These are phyloP conservation scores for Aspergillus neoniger DNA, from an alignment of 2,329 filamentous ascomycete species.

Conservation along the genomic window DNA sequence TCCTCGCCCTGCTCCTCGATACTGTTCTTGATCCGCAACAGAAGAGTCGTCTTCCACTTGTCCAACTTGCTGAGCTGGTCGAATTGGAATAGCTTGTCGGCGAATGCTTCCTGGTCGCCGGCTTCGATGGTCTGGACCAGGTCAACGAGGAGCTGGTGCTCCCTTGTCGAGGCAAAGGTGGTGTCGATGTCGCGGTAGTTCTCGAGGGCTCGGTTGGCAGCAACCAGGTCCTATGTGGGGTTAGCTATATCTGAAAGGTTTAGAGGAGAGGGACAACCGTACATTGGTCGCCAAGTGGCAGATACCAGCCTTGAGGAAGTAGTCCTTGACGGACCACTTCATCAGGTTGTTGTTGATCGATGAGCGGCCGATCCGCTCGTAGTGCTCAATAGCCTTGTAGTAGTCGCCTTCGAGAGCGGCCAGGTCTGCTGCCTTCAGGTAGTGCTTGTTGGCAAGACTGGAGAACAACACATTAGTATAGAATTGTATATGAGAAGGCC, in stretches of 20 bases:
- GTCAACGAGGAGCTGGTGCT: slow-evolving; percentile 79
- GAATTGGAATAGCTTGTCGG: slow-evolving; percentile 83
- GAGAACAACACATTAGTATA: background rate
- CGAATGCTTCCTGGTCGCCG: slow-evolving; percentile 78
- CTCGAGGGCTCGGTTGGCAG: slow-evolving; percentile 75
- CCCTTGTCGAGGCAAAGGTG: slow-evolving; percentile 73
- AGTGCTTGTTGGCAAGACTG: slow-evolving; percentile 89
- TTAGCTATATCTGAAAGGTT: background rate
- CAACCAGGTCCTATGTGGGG: slow-evolving; percentile 66
- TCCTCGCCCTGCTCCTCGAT: slow-evolving; percentile 74
- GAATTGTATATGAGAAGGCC: background rate
- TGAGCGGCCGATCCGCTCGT: slow-evolving; percentile 77
- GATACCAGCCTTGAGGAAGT: slow-evolving; percentile 90
- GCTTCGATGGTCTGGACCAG: slow-evolving; percentile 73
- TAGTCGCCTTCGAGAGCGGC: slow-evolving; percentile 81
- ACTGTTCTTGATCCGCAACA: slow-evolving; percentile 78
- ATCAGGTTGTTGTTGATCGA: slow-evolving; percentile 88
- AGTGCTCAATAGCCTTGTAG: slow-evolving; percentile 76
- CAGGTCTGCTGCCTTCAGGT: slow-evolving; percentile 87
- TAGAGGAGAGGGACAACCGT: slow-evolving; percentile 12
- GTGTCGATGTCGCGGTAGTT: slow-evolving; percentile 79
- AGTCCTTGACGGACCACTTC: slow-evolving; percentile 93
- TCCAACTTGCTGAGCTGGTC: slow-evolving; percentile 92
- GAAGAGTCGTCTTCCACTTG: slow-evolving; percentile 91
- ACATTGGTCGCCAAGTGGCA: slow-evolving; percentile 74